These are phyloP conservation scores for Somion occarium DNA, from an alignment of 1,284 basidiomycete genomes.

Conservation along the genomic window DNA sequence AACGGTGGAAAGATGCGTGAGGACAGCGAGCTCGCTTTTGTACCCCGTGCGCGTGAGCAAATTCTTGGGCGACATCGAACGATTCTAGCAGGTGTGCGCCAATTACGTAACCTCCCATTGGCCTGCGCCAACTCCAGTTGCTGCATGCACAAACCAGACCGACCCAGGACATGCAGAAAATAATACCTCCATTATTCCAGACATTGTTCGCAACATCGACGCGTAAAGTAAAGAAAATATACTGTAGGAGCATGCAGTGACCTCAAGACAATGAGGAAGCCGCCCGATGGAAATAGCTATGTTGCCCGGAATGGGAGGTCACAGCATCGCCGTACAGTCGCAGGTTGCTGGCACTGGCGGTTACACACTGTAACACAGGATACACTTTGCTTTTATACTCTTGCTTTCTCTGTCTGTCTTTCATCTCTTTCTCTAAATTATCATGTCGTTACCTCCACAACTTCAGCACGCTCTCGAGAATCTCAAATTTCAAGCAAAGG, in stretches of 20 bases:
- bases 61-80: slow-evolving; percentile 11
- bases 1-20: slow-evolving; percentile 1
- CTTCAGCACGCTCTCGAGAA: slow-evolving; percentile 47
- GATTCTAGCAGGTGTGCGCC: slow-evolving; percentile 4
- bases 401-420: background rate
- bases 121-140: background rate
- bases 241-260: no score
- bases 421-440: slow-evolving; percentile 7
- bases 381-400: background rate
- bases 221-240: no score
- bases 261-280: no score
- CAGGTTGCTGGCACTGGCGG: background rate
- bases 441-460: slow-evolving; percentile 15
- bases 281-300: background rate
- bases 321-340: background rate
- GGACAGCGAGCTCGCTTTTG: background rate
- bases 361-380: background rate
- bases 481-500: slow-evolving; percentile 71
- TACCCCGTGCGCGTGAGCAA: slow-evolving; percentile 2
- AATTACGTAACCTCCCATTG: slow-evolving; percentile 10
- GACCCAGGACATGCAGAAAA: background rate
- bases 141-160: background rate
- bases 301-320: background rate
- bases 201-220: no score
- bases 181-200: no score